Evolutionary conservation across 768 basidiomycete genomes (phyloP).

Genomic region (Termitomyces sp.): DNA sequence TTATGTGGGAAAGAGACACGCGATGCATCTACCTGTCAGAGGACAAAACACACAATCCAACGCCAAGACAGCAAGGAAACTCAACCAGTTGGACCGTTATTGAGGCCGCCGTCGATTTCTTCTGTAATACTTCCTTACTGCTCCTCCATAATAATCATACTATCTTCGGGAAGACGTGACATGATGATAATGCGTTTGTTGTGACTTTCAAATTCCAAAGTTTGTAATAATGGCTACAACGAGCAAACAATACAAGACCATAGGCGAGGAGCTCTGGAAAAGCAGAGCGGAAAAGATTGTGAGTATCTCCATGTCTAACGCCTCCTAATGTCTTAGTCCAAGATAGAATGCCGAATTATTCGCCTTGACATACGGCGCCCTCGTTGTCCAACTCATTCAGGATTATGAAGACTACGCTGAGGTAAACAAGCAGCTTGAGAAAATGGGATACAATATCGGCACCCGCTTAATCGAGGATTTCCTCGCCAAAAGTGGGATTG

Average conservation of each 20-base stretch:
- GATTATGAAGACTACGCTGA: constrained; percentile 98
- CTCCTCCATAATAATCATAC: neutral
- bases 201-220: constrained; percentile 4
- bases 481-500: constrained; percentile 86
- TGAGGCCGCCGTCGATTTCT: constrained; percentile 8
- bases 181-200: constrained; percentile 20
- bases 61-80: constrained; percentile 83
- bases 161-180: constrained; percentile 17
- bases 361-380: constrained; percentile 93
- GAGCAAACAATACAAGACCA: constrained; percentile 81
- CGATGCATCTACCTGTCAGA: constrained; percentile 89
- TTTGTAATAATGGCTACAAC: constrained; percentile 59
- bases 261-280: constrained; percentile 97
- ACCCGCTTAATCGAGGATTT: constrained; percentile 96
- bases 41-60: constrained; percentile 93
- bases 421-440: constrained; percentile 95
- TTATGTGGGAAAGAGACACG: constrained; percentile 90
- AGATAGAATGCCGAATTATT: constrained; percentile 94
- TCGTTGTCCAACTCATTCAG: constrained; percentile 97
- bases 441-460: constrained; percentile 99
- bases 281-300: constrained; percentile 92
- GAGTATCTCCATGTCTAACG: constrained; percentile 23
- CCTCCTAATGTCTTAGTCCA: constrained; percentile 14
- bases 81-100: constrained; percentile 79
- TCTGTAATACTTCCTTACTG: constrained; percentile 1